Base-by-base conservation (phyloP, 2,329 filamentous ascomycete genomes). In the Dactylellina cionopaga region DNA sequence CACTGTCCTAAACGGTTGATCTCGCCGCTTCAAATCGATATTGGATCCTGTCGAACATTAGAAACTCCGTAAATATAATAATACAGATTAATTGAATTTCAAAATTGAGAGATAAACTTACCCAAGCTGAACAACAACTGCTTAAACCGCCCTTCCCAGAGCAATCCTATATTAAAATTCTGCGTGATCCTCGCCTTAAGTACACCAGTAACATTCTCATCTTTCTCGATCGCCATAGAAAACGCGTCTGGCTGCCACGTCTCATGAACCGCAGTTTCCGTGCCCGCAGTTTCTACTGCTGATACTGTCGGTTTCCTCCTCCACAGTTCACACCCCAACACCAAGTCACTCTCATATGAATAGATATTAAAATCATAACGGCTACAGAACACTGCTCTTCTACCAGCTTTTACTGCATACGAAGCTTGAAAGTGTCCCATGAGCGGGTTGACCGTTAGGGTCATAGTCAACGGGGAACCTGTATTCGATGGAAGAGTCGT, bases 301-400 rank as follows among this genome's bases (percentile, higher is more conserved):
- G 17, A 46, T 33, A 80, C 79, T 41, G 81, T 79, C 15, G 82
- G 80, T 73, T 83, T 83, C 77, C 87, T 89, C 78, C 91, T 88
- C 94, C 95, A 99, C 43, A 98, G 83, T 82, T 99, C 95, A 82
- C 92, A 91, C 11, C 95, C 95, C 22, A 98, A 86, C 24, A 92
- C 89, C 84, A 96, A 90, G 68, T 95, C 91, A 79, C 92, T 96
- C 83, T 99, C 95, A 83, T 97, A 99, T 79, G 92, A 96, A 81
- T 97, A 98, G 52, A 97, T 90, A 78, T 99, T 99, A 82, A 99
- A 99, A 78, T 96, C 92, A 82, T 98, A 94, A 52, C 90, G 88
- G 19, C 92, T 96, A 75, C 92, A 95, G 52, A 99, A 85, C 9
- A 92, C 91, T 76, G 96, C 87, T 77, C 92, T 88, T 31, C 87